Percentiles rank a stretch among this genome's conserved stretches.
Conservation (phyloP, 2,329 filamentous ascomycete genomes). For the Claviceps fusiformis region DNA sequence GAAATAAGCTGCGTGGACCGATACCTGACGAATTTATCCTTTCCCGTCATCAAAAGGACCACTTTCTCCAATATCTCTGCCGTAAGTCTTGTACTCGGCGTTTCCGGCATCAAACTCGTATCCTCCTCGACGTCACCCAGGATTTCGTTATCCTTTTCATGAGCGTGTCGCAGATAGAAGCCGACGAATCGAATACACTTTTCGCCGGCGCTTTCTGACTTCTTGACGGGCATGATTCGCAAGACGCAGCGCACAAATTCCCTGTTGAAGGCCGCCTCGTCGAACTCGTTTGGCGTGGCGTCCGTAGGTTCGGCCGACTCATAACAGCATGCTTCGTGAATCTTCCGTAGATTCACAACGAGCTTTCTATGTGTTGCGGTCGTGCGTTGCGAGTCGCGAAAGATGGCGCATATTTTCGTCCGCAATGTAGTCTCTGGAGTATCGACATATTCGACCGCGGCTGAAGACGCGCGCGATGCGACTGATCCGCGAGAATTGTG, state of each 20-base stretch:
- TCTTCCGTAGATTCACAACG: constrained; percentile 72
- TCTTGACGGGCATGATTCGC: constrained; percentile 75
- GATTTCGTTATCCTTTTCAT: constrained; percentile 57
- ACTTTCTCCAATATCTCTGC: constrained; percentile 59
- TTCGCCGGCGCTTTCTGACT: constrained; percentile 80
- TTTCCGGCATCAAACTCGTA: constrained; percentile 61
- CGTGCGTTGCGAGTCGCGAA: constrained; percentile 73
- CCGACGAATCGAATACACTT: constrained; percentile 74
- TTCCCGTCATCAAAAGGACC: constrained; percentile 64
- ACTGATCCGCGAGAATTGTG: constrained; percentile 28
- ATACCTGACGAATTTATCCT: constrained; percentile 88
- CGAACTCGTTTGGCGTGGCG: constrained; percentile 49
- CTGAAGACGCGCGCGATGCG: constrained; percentile 33
- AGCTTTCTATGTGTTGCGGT: constrained; percentile 85
- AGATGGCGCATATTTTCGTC: constrained; percentile 57
- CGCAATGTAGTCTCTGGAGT: constrained; percentile 57
- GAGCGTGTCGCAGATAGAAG: constrained; percentile 65
- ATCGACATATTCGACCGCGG: constrained; percentile 66
- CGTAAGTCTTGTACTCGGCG: constrained; percentile 68
- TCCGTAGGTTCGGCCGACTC: constrained; percentile 42
- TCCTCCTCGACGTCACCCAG: constrained; percentile 52
- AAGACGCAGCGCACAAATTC: constrained; percentile 76
- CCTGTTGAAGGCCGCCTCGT: constrained; percentile 74
- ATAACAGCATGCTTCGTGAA: constrained; percentile 74
- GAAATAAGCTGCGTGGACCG: constrained; percentile 80